Evolutionary conservation across 371 early-diverging fungal species (phyloP).

Genomic region (Lichtheimia hyalospora): DNA sequence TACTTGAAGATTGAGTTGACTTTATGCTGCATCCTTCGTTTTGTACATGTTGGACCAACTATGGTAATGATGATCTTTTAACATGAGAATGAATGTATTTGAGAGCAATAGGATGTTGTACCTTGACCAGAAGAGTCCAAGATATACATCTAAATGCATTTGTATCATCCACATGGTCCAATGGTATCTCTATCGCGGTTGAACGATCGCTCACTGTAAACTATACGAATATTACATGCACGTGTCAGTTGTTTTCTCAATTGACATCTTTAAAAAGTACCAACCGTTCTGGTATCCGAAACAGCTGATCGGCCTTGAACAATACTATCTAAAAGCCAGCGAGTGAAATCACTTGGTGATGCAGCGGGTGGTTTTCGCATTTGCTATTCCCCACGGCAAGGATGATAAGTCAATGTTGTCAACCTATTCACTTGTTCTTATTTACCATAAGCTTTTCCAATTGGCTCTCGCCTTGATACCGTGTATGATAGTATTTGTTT

Average conservation of each 20-base stretch:
- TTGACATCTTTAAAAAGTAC: background rate
- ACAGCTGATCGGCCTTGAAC: slow-evolving; percentile 1
- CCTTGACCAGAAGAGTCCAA: slow-evolving; percentile 6
- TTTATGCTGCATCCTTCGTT: slow-evolving; percentile 9
- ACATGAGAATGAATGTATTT: background rate
- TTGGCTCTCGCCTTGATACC: background rate
- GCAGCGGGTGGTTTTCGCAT: slow-evolving; percentile 1
- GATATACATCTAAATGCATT: background rate
- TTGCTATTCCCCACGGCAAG: background rate
- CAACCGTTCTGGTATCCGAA: background rate
- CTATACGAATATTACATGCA: background rate
- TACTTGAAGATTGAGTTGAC: background rate
- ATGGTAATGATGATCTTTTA: background rate
- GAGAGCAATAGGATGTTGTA: background rate
- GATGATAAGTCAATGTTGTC: background rate
- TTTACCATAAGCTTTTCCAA: background rate
- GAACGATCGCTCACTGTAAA: background rate
- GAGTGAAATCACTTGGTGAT: background rate
- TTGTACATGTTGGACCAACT: slow-evolving; percentile 4
- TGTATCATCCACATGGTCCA: background rate
- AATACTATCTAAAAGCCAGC: slow-evolving; percentile 2
- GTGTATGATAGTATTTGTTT: background rate
- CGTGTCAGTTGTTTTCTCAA: background rate
- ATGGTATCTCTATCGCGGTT: background rate
- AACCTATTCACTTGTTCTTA: too few relatives aligned